Percentiles rank a stretch among this genome's conserved stretches.
Evolutionary conservation across 2,329 filamentous ascomycete species (phyloP).

Genomic region (Colletotrichum lupini): DNA sequence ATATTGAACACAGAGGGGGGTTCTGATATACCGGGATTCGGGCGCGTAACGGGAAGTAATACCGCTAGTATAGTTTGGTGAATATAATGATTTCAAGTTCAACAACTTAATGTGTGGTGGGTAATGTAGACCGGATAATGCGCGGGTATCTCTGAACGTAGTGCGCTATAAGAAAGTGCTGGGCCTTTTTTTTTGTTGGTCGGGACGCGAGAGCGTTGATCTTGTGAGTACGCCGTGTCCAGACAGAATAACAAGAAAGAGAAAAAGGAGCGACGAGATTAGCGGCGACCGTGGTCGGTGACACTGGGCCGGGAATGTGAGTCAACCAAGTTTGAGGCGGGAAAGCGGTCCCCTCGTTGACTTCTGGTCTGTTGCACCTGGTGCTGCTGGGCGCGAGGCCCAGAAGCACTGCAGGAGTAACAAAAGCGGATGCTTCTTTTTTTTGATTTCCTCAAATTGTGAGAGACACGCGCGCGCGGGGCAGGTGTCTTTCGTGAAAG

Average conservation of each 20-base stretch:
- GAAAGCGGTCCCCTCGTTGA: conserved; percentile 4
- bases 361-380: conserved; percentile 21
- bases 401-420: conserved; percentile 25
- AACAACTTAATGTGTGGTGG: background rate
- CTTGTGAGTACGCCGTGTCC: background rate
- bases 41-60: background rate
- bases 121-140: background rate
- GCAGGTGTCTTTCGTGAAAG: background rate
- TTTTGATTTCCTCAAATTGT: background rate
- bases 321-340: conserved; percentile 16
- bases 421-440: conserved; percentile 12
- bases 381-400: conserved; percentile 30
- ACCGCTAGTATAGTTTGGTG: background rate
- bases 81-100: background rate
- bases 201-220: background rate
- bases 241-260: conserved; percentile 2
- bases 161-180: conserved; percentile 18
- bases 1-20: conserved; percentile 15
- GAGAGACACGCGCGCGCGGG: conserved; percentile 2
- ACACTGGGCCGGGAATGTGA: conserved; percentile 25
- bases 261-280: background rate
- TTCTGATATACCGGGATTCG: background rate
- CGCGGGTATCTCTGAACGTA: conserved; percentile 32
- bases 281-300: conserved; percentile 10
- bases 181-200: background rate